phyloP scores from a whole-genome alignment of 768 basidiomycete genomes.

The Leucosporidium scottii region DNA sequence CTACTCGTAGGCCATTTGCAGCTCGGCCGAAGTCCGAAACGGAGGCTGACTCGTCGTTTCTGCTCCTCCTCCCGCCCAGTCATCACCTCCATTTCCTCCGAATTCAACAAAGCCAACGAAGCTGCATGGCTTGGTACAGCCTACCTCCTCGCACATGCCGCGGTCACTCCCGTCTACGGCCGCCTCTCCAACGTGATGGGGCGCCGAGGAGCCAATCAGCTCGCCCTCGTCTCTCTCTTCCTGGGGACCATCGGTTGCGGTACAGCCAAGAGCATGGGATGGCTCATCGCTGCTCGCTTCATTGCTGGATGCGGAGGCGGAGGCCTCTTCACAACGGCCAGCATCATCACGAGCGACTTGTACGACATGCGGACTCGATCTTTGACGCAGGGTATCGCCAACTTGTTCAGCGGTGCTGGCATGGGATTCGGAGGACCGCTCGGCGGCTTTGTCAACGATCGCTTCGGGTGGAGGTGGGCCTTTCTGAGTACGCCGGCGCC shows the following conservation, averaged over 20 bases:
- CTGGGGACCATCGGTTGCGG: conserved; percentile 61
- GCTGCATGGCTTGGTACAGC: conserved; percentile 59
- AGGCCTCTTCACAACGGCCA: conserved; percentile 46
- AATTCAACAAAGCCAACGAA: background rate
- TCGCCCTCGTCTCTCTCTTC: conserved; percentile 74
- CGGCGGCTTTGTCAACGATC: conserved; percentile 39
- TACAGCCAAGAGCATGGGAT: conserved; percentile 52
- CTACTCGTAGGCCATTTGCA: background rate
- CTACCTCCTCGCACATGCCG: conserved; percentile 20
- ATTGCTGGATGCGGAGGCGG: conserved; percentile 5
- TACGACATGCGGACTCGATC: conserved; percentile 81
- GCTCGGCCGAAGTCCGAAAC: no score
- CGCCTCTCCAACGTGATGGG: conserved; percentile 42
- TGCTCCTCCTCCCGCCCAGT: background rate
- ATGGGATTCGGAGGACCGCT: conserved; percentile 43
- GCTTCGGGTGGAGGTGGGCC: conserved; percentile 62
- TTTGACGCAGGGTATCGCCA: conserved; percentile 72
- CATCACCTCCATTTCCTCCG: conserved; percentile 1
- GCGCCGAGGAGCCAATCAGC: conserved; percentile 76
- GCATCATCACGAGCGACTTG: conserved; percentile 73
- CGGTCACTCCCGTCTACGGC: conserved; percentile 40
- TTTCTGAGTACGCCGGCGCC: conserved; percentile 52
- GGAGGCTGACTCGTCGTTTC: background rate
- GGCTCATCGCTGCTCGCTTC: conserved; percentile 70
- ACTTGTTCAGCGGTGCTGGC: conserved; percentile 65